Conservation (phyloP, 768 basidiomycete genomes). For the Psilocybe sp. region DNA sequence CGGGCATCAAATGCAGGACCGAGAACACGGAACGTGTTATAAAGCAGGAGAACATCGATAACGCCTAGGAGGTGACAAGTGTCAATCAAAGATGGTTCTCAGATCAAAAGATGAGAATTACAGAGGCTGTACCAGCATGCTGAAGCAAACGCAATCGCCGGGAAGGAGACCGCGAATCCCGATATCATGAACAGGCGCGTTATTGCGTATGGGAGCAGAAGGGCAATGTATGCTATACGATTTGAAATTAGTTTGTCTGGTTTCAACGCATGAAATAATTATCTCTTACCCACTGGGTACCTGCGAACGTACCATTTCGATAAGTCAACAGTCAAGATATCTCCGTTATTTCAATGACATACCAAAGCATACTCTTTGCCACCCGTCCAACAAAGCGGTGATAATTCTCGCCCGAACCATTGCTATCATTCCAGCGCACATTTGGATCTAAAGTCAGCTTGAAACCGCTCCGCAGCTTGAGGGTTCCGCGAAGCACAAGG, state of each 20-base stretch:
- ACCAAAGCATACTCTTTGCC: constrained; percentile 72
- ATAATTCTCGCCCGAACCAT: constrained; percentile 43
- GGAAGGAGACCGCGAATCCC: constrained; percentile 45
- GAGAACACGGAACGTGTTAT: constrained; percentile 66
- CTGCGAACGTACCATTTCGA: constrained; percentile 25
- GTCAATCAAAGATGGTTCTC: constrained; percentile 5
- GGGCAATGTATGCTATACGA: constrained; percentile 51
- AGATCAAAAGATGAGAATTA: constrained; percentile 23
- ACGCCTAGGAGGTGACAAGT: constrained; percentile 38
- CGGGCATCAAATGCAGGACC: constrained; percentile 45
- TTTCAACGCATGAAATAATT: background rate
- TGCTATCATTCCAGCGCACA: constrained; percentile 37
- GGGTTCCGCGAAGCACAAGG: constrained; percentile 56
- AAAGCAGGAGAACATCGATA: constrained; percentile 63
- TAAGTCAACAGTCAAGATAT: constrained; percentile 1
- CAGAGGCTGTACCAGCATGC: constrained; percentile 54
- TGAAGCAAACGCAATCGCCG: constrained; percentile 45
- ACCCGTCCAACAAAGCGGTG: constrained; percentile 60
- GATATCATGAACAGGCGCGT: constrained; percentile 36
- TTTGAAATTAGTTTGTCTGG: background rate
- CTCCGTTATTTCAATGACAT: constrained; percentile 16
- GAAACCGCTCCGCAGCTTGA: constrained; percentile 48
- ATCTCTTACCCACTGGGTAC: constrained; percentile 52
- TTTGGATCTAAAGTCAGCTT: constrained; percentile 47
- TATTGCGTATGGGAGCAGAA: constrained; percentile 59